Evolutionary conservation across 768 basidiomycete species (phyloP).

Genomic region (Phanerochaete carnosa): DNA sequence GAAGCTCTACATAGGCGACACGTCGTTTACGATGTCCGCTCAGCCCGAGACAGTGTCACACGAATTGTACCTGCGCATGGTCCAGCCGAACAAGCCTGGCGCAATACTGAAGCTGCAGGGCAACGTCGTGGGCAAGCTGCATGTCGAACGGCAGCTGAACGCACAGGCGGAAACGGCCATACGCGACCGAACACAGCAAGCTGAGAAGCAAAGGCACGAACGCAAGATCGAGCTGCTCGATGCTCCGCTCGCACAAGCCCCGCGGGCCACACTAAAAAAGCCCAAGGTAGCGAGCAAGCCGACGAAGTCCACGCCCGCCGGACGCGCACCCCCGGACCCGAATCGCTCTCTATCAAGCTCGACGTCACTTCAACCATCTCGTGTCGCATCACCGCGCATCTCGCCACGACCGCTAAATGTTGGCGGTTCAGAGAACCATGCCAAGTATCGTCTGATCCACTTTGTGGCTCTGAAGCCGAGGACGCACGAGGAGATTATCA

Average conservation of each 20-base stretch:
- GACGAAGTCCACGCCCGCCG: conserved; percentile 27
- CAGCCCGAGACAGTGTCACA: conserved; percentile 54
- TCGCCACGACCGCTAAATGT: conserved; percentile 8
- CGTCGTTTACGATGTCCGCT: conserved; percentile 56
- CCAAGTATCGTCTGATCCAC: conserved; percentile 44
- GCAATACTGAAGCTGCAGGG: conserved; percentile 70
- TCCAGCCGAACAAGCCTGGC: conserved; percentile 49
- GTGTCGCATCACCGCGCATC: conserved; percentile 27
- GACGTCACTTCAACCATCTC: conserved; percentile 24
- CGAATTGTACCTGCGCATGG: conserved; percentile 69
- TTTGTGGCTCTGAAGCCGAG: conserved; percentile 51
- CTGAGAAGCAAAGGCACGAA: conserved; percentile 47
- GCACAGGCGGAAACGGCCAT: conserved; percentile 38
- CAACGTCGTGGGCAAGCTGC: conserved; percentile 70
- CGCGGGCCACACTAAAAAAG: conserved; percentile 22
- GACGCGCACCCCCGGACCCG: conserved; percentile 3
- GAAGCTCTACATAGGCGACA: conserved; percentile 66
- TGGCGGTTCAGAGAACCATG: neutral
- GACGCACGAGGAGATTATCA: conserved; percentile 34
- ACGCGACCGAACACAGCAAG: conserved; percentile 32
- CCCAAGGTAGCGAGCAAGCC: conserved; percentile 32
- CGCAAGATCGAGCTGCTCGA: conserved; percentile 42
- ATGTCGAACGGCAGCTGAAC: conserved; percentile 60
- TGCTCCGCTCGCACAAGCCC: conserved; percentile 31
- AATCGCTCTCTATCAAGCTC: conserved; percentile 7